Evolutionary conservation across 176 grass and related monocot species (phyloP), one percentile per base, ranked within the genome.

Genomic region (Bromus sterilis): DNA sequence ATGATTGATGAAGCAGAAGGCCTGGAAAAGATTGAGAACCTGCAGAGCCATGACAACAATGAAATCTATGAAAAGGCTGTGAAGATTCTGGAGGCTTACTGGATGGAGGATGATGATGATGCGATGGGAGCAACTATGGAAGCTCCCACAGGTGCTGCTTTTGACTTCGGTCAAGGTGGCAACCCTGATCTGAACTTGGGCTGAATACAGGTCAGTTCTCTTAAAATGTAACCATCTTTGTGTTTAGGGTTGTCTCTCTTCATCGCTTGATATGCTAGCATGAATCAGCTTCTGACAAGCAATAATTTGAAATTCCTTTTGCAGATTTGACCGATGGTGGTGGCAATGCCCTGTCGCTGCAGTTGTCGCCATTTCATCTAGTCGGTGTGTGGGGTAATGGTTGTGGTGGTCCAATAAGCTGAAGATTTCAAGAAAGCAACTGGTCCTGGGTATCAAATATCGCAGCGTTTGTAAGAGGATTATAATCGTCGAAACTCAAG

Each of bases 51-150:
- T 46, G 96, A 99, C 85, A 95, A 91, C 56, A 91, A 89, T 42
- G 91, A 91, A 70, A 96, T 99, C 31, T 99, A 91, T 71, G 97
- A 99, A 57, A 99, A 96, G 71, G 87, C 93, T 2, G 96, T 99
- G 20, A 99, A 93, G 91, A 91, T 98, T 83, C 91, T 98, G 12
- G 96, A 99, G 74, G 85, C 84, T 41, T 93, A 91, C 77, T 95
- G 96, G 93, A 76, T 95, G 76, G 91, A 98, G 40, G 95, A 98
- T 71, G 92, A 97, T 26, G 96, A 95, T 75, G 96, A 95, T 11
- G 80, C 84, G 11, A 99, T 99, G 96, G 85, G 79, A 28, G 74
- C 82, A 34, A 78, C 60, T 7, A 87, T 56, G 30, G 91, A 91
- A 44, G 89, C 69, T 28, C 56, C 84, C 62, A 86, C 81, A 51